phyloP scores from a whole-genome alignment of 352 stramenopile species.

The Globisporangium yorkense region DNA sequence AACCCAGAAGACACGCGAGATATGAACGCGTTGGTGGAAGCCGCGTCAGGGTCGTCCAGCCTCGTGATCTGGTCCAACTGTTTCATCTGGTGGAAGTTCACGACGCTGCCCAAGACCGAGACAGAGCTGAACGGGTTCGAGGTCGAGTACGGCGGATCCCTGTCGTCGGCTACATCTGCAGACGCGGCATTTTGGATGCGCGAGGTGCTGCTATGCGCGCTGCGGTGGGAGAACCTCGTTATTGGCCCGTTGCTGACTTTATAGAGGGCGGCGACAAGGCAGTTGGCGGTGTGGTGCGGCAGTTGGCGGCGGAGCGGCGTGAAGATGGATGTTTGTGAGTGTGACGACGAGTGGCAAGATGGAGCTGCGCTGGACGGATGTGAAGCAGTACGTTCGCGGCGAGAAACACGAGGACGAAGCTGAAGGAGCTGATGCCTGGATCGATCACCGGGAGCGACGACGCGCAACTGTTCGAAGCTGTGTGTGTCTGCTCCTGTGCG shows the following conservation, averaged over 20 bases:
- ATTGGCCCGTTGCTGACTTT: slow-evolving; percentile 44
- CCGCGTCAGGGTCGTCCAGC: slow-evolving; percentile 12
- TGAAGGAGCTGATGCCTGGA: no score
- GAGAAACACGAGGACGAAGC: not conserved
- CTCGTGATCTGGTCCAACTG: slow-evolving; percentile 57
- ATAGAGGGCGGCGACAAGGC: slow-evolving; percentile 12
- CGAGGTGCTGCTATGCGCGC: slow-evolving; percentile 42
- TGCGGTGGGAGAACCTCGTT: slow-evolving; percentile 51
- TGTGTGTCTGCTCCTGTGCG: slow-evolving; percentile 20
- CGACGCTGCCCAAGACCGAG: slow-evolving; percentile 28
- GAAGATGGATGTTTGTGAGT: not conserved
- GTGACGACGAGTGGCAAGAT: not conserved
- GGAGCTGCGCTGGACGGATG: not conserved
- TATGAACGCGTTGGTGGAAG: slow-evolving; percentile 17
- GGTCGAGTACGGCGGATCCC: slow-evolving; percentile 47
- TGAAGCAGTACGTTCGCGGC: slow-evolving; percentile 1
- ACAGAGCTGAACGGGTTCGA: slow-evolving; percentile 29
- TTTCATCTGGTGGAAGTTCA: slow-evolving; percentile 67
- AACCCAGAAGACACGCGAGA: slow-evolving; percentile 33
- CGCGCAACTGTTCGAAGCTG: slow-evolving; percentile 12
- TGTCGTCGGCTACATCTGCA: slow-evolving; percentile 28
- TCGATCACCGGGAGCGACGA: not conserved
- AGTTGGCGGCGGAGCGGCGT: not conserved
- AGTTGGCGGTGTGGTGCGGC: slow-evolving; percentile 3
- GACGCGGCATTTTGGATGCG: slow-evolving; percentile 58